Percentiles rank a stretch among this genome's conserved stretches.
Conservation (phyloP, 1,139 yeast genomes). For the Candida dubliniensis region DNA sequence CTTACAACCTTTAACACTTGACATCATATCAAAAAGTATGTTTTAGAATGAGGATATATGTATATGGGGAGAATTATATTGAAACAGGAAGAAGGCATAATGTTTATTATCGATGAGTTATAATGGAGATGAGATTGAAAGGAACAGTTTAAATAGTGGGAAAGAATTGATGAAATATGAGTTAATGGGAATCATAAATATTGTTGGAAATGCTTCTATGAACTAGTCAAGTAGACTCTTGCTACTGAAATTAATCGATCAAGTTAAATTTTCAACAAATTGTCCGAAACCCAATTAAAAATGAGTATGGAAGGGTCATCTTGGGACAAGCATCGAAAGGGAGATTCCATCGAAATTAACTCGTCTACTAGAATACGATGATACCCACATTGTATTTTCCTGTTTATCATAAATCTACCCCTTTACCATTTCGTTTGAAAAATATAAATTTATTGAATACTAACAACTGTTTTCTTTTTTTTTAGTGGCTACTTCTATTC, state of each 20-base stretch:
- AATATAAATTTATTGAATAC: neutral
- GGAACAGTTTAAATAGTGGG: neutral
- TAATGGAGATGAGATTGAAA: neutral
- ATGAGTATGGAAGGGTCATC: no score
- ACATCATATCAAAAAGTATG: conserved; percentile 7
- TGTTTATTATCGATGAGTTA: neutral
- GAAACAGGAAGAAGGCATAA: neutral
- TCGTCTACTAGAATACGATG: no score
- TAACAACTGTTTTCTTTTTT: conserved; percentile 3
- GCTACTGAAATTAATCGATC: no score
- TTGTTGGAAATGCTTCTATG: no score
- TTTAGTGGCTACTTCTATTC: conserved; percentile 90
- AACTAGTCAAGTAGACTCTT: no score
- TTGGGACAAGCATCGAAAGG: no score
- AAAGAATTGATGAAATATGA: neutral
- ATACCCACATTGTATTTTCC: no score
- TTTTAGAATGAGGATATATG: neutral
- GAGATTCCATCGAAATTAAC: no score
- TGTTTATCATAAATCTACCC: no score
- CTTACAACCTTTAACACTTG: conserved; percentile 2
- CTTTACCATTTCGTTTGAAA: neutral
- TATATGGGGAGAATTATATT: neutral
- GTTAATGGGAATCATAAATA: no score
- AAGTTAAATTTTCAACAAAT: no score
- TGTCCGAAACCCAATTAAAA: no score